Base-by-base conservation (phyloP, 345 rosid species). In the Garcia nutans region DNA sequence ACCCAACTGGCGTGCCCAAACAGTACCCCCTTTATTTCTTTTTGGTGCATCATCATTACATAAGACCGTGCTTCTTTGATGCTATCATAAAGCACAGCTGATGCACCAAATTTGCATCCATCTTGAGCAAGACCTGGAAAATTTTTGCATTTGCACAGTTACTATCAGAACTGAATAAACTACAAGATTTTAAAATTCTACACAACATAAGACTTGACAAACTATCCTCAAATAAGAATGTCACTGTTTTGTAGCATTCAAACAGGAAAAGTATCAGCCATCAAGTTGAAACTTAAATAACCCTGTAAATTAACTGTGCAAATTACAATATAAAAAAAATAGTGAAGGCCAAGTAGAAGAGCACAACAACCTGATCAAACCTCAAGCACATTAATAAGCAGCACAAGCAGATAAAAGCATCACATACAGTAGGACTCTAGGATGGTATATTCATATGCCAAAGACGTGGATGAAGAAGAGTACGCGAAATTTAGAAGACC, bases 1-100 rank as follows among this genome's bases (percentile, higher is more conserved):
- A 77, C 99, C 99, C 37, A 96, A 89, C 85, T 96, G 98, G 22
- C 98, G 92, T 45, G 97, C 98, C 99, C 99, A 96, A 63, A 96
- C 84, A 81, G 72, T 49, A 68, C 84, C 88, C 37, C 98, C 33
- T 81, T 84, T 58, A 93, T 83, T 65, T 86, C 85, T 73, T 88
- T 91, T 75, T 88, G 93, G 85, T 93, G 99, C 41, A 93, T 72
- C 71, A 52, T 61, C 61, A 73, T 82, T 78, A 93, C 92, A 74
- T 89, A 87, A 47, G 86, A 84, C 54, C 93, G 85, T 57, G 99
- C 98, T 62, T 85, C 88, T 79, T 87, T 91, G 77, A 95, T 92
- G 85, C 98, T 90, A 2, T 90, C 77, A 76, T 86, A 95, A 63
- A 91, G 92, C 74, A 95, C 85, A 74, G 98, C 96, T 69, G 98